Percentiles rank a stretch among this genome's conserved stretches.
phyloP scores from a whole-genome alignment of 192 early-diverging fungal species.

The Rhizophagus sp. region DNA sequence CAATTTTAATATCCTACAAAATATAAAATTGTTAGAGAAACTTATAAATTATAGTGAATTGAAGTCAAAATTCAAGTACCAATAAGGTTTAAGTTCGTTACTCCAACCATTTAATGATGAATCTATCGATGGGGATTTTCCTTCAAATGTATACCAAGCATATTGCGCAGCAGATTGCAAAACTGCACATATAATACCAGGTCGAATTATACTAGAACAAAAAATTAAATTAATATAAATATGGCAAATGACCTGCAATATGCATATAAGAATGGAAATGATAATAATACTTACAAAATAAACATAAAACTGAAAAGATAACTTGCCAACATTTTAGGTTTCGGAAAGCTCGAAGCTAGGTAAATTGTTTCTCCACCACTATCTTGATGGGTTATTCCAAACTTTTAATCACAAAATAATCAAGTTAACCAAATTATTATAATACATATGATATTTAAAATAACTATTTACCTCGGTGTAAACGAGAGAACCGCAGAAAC shows the following conservation, averaged over 20 bases:
- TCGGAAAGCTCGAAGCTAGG: neutral
- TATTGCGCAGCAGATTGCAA: neutral
- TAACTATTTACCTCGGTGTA: neutral
- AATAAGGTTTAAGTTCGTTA: neutral
- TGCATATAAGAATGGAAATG: too few relatives aligned
- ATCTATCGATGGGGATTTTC: too few relatives aligned
- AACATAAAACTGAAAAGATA: conserved; percentile 2
- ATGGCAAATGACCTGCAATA: too few relatives aligned
- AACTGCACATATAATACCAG: neutral
- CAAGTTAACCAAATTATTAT: too few relatives aligned
- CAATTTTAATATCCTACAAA: neutral
- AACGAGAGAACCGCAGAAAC: neutral
- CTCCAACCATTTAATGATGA: neutral
- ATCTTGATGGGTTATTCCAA: neutral
- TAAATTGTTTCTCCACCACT: neutral
- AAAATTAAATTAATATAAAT: too few relatives aligned
- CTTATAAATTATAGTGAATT: neutral
- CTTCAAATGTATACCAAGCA: neutral
- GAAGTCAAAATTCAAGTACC: neutral
- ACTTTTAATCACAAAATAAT: too few relatives aligned
- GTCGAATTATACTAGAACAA: neutral
- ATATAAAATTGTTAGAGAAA: neutral
- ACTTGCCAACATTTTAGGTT: neutral
- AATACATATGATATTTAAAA: too few relatives aligned
- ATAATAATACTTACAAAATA: neutral